Evolutionary conservation across 331 rosid species (phyloP), one percentile per base, ranked within the genome.

Genomic region (Pyracantha coccinea): DNA sequence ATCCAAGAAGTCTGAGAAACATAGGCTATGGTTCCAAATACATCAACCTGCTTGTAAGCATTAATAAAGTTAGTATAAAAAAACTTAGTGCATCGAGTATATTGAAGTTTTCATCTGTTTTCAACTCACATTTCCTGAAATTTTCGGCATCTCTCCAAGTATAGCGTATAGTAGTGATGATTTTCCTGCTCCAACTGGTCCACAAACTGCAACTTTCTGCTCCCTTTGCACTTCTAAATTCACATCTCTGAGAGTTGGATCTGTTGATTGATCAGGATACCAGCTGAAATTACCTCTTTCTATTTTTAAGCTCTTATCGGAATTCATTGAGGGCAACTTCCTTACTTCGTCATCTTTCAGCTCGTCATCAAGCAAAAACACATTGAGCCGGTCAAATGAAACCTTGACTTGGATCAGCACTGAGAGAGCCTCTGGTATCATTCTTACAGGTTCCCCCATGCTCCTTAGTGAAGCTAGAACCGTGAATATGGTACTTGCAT

Each of bases 1-100:
- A 91, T 93, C 98, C 98, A 91, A 69, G 97, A 78, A 52, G 79
- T 75, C 75, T 93, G 97, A 78, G 98, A 83, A 70, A 91, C 97
- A 75, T 91, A 91, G 23, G 98, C 97, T 28, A 89, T 66, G 13
- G 85, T 89, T 71, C 97, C 94, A 66, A 31, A 66, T 4, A 84
- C 90, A 21, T 84, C 80, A 59, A 89, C 92, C 96, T 93, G 85
- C 61, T 78, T 38, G 47, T 21, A 52, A 21, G 7, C 35, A 73
- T 78, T 7, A 35, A 29, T 23, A 53, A 75, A 47, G 20, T 62
- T n/a, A 75, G 32, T 12, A 5, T 47, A 32, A 47, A 38, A 38
- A 32, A 33, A 62, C 23, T 20, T 7, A 32, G n/a, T 19, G 20
- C 57, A 66, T 59, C 31, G 6, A 10, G 27, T 25, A 50, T 15